phyloP scores from a whole-genome alignment of 768 basidiomycete species.

The Mrakia blollopis region DNA sequence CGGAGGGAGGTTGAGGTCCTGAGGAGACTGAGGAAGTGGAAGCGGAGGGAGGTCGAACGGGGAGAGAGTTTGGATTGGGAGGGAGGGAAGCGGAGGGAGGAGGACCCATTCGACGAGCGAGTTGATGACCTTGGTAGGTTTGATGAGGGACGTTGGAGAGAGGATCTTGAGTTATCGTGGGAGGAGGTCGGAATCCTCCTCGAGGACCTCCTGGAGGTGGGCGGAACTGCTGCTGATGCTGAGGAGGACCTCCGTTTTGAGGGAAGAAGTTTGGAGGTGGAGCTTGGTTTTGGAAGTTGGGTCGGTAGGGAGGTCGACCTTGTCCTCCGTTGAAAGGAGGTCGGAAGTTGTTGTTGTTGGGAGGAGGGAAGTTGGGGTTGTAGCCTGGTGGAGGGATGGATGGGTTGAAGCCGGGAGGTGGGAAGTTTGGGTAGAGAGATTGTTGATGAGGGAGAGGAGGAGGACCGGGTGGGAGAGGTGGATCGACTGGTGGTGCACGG shows the following conservation, averaged over 20 bases:
- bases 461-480: constrained; percentile 37
- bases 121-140: constrained; percentile 64
- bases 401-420: constrained; percentile 31
- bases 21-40: constrained; percentile 28
- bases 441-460: constrained; percentile 25
- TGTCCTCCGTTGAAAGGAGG: constrained; percentile 5
- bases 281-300: background rate
- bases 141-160: constrained; percentile 69
- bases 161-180: constrained; percentile 56
- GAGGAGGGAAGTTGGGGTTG: constrained; percentile 39
- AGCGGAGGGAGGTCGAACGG: constrained; percentile 4
- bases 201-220: background rate
- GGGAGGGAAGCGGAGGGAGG: constrained; percentile 29
- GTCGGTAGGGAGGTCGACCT: background rate
- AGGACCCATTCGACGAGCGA: constrained; percentile 21
- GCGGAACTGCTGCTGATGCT: background rate
- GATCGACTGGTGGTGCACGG: constrained; percentile 36
- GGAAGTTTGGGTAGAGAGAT: constrained; percentile 1
- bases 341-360: constrained; percentile 31
- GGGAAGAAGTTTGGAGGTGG: constrained; percentile 15
- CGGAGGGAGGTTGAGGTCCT: constrained; percentile 44
- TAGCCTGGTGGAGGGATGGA: constrained; percentile 41
- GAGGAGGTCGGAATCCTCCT: constrained; percentile 14
- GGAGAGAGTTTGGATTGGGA: constrained; percentile 35
- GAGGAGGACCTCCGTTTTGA: background rate